phyloP scores from a whole-genome alignment of 116 monocot species.

The Papilionanthe hybrid region DNA sequence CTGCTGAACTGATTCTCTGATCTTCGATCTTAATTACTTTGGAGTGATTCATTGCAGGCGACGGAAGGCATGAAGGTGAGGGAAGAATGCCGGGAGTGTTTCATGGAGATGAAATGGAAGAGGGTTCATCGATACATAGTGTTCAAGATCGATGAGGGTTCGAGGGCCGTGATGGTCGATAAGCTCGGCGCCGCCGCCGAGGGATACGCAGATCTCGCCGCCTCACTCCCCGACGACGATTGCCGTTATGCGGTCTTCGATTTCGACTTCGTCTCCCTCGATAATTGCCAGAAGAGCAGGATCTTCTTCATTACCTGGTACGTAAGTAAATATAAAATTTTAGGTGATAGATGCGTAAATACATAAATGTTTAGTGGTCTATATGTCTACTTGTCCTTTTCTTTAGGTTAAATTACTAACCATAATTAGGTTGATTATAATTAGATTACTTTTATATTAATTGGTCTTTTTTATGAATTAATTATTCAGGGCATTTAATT shows the following conservation, averaged over 20 bases:
- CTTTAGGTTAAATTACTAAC: no score
- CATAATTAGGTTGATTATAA: no score
- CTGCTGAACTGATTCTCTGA: background rate
- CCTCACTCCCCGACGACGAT: constrained; percentile 42
- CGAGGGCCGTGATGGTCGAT: constrained; percentile 39
- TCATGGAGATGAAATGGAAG: constrained; percentile 57
- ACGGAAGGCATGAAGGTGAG: constrained; percentile 48
- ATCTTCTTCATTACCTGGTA: constrained; percentile 58
- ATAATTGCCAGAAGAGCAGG: constrained; percentile 57
- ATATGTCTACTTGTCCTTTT: no score
- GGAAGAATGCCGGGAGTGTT: constrained; percentile 44
- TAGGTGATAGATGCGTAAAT: no score
- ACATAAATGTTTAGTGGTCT: no score
- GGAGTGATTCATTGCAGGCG: constrained; percentile 18
- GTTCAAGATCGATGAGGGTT: constrained; percentile 51
- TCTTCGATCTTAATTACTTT: background rate
- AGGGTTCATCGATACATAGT: constrained; percentile 40
- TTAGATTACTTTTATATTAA: no score
- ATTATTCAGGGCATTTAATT: no score
- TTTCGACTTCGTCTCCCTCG: constrained; percentile 41
- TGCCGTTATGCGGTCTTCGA: constrained; percentile 58
- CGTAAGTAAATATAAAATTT: no score
- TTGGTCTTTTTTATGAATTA: no score
- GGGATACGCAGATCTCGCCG: constrained; percentile 39
- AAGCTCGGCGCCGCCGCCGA: constrained; percentile 40